Percentiles rank a stretch among this genome's conserved stretches.
Conservation (phyloP, 106 monocot genomes). For the Dendrobium officinale region DNA sequence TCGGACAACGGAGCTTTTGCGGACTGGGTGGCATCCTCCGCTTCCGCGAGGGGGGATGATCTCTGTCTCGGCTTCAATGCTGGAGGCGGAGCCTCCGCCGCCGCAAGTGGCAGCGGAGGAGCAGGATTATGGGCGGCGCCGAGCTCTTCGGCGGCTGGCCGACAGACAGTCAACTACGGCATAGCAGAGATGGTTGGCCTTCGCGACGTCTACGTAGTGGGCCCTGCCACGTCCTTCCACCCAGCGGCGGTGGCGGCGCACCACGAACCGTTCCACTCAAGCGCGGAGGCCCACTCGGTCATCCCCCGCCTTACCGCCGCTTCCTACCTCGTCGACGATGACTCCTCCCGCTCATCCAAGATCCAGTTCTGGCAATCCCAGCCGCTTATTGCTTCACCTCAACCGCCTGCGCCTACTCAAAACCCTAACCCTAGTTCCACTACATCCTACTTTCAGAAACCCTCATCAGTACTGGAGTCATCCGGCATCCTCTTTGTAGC, state of each 20-base stretch:
- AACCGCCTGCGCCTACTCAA: not conserved
- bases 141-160: conserved; percentile 6
- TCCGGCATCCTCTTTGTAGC: conserved; percentile 8
- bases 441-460: too few relatives aligned
- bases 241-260: conserved; percentile 14
- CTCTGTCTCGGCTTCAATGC: not conserved
- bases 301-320: conserved; percentile 43
- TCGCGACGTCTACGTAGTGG: conserved; percentile 39
- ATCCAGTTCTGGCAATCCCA: conserved; percentile 42
- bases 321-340: conserved; percentile 21
- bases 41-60: conserved; percentile 10
- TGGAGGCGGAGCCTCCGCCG: not conserved
- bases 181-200: conserved; percentile 45
- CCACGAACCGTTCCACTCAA: conserved; percentile 7
- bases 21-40: conserved; percentile 53
- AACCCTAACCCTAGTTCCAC: conserved; percentile 12
- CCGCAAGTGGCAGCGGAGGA: not conserved
- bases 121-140: conserved; percentile 10
- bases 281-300: conserved; percentile 35
- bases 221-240: conserved; percentile 6
- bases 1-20: conserved; percentile 55
- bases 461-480: too few relatives aligned
- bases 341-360: not conserved
- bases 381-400: too few relatives aligned
- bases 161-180: conserved; percentile 36